Conservation (phyloP, 2,329 filamentous ascomycete genomes). For the Didymella glomerata region DNA sequence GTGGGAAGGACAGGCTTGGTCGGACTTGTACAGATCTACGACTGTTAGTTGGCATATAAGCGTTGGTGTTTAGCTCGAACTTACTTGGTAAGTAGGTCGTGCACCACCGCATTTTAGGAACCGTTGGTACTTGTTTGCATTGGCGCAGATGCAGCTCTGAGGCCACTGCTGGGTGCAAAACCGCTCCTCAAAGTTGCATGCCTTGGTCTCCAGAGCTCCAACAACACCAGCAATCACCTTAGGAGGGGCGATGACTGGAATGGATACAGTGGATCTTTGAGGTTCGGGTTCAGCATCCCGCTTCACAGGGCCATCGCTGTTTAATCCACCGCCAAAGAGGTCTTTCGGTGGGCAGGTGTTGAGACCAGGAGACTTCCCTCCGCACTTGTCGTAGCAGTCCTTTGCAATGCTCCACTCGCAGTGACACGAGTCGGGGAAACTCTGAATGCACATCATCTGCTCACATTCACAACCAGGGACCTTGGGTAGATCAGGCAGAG, state of each 20-base stretch:
- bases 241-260: not conserved
- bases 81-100: slow-evolving; percentile 23
- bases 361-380: slow-evolving; percentile 30
- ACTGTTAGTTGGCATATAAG: not conserved
- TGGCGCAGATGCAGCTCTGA: slow-evolving; percentile 42
- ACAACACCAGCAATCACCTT: not conserved
- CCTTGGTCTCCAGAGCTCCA: not conserved
- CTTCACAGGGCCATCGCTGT: slow-evolving; percentile 8
- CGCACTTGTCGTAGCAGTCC: slow-evolving; percentile 41
- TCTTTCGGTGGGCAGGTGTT: slow-evolving; percentile 22
- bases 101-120: slow-evolving; percentile 39
- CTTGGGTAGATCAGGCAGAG: slow-evolving; percentile 8
- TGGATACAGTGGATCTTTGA: not conserved
- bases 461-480: slow-evolving; percentile 30
- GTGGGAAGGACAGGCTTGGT: not conserved
- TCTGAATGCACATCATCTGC: slow-evolving; percentile 27
- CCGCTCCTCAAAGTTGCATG: slow-evolving; percentile 35
- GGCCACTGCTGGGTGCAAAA: slow-evolving; percentile 37
- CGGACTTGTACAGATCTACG: not conserved
- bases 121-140: slow-evolving; percentile 32
- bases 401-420: slow-evolving; percentile 36
- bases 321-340: not conserved
- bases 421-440: slow-evolving; percentile 41
- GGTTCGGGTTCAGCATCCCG: slow-evolving; percentile 11
- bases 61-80: too few relatives aligned